These are phyloP conservation scores for Aspergillus luchuensis DNA, from an alignment of 2,329 filamentous ascomycete species.

Conservation along the genomic window DNA sequence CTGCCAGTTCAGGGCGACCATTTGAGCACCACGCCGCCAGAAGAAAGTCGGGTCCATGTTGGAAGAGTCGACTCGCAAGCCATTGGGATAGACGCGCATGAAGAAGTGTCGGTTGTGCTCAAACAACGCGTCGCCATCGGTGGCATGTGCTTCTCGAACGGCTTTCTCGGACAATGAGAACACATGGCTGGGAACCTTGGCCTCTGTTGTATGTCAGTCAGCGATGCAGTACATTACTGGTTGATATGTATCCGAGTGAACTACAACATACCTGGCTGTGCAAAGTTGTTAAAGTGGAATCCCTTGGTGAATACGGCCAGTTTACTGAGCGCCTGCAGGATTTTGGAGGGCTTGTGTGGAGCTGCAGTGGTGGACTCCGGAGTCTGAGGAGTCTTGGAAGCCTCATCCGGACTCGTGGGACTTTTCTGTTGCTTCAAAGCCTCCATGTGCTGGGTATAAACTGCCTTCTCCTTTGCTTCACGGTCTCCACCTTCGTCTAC, in stretches of 20 bases:
- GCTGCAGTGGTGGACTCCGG: constrained; percentile 27
- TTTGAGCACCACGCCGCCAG: constrained; percentile 86
- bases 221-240: not conserved
- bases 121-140: constrained; percentile 65
- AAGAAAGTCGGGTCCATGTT: constrained; percentile 84
- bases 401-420: not conserved
- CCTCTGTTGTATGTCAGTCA: constrained; percentile 36
- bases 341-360: constrained; percentile 58
- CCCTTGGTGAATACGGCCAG: constrained; percentile 86
- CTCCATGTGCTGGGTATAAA: constrained; percentile 5
- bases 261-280: constrained; percentile 59
- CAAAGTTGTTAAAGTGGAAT: constrained; percentile 74
- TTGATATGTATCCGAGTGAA: not conserved
- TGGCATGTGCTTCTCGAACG: constrained; percentile 64
- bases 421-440: constrained; percentile 8
- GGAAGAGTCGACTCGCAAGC: constrained; percentile 76
- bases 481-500: constrained; percentile 31
- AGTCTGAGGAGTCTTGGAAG: not conserved
- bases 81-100: constrained; percentile 87
- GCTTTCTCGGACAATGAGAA: constrained; percentile 66
- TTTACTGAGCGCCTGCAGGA: constrained; percentile 70
- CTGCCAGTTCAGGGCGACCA: constrained; percentile 94
- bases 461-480: constrained; percentile 7
- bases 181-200: constrained; percentile 60
- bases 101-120: constrained; percentile 78